These are phyloP conservation scores for Goffeauzyma gilvescens DNA, from an alignment of 768 basidiomycete genomes.

Conservation along the genomic window DNA sequence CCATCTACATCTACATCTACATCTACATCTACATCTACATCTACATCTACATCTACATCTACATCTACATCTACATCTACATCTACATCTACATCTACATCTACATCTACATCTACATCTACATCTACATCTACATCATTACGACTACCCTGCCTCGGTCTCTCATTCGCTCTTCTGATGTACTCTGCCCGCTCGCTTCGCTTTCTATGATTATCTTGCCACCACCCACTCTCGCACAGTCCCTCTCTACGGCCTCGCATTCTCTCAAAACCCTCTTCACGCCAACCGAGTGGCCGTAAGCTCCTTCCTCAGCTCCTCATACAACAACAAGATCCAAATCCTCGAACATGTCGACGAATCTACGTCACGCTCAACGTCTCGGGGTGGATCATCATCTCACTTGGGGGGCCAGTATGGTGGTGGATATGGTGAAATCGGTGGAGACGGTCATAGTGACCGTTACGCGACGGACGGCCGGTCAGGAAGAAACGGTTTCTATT, in stretches of 20 bases:
- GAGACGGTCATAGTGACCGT: slow-evolving; percentile 48
- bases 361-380: slow-evolving; percentile 45
- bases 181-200: slow-evolving; percentile 41
- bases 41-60: too few species aligned
- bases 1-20: too few species aligned
- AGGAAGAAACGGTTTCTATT: slow-evolving; percentile 37
- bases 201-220: too few species aligned
- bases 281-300: slow-evolving; percentile 65
- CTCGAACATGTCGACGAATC: slow-evolving; percentile 34
- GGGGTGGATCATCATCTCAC: slow-evolving; percentile 53
- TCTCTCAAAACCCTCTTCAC: slow-evolving; percentile 44
- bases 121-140: background rate
- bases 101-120: slow-evolving; percentile 9
- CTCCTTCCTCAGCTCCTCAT: slow-evolving; percentile 60
- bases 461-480: slow-evolving; percentile 1
- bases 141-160: slow-evolving; percentile 38
- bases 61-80: too few species aligned
- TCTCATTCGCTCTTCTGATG: slow-evolving; percentile 71
- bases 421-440: slow-evolving; percentile 74
- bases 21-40: too few species aligned
- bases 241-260: slow-evolving; percentile 28
- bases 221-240: slow-evolving; percentile 36
- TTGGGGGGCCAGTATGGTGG: too few species aligned
- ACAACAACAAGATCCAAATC: slow-evolving; percentile 21
- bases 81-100: too few species aligned